These are phyloP conservation scores for Syncephalastrum sp. DNA, from an alignment of 371 early-diverging fungal genomes.

Conservation along the genomic window DNA sequence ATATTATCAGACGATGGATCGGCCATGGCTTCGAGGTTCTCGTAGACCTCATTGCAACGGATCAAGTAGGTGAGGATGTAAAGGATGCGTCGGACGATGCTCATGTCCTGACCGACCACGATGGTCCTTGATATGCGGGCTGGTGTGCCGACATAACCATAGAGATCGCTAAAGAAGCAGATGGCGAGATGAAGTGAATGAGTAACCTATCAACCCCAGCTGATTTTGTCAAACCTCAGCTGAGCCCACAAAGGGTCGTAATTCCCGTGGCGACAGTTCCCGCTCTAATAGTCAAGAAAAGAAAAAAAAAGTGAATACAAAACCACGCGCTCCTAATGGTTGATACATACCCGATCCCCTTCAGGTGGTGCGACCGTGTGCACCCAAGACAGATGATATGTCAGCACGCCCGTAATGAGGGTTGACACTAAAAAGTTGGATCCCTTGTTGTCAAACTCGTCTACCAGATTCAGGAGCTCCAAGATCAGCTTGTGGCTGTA, in stretches of 20 bases:
- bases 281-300: slow-evolving; percentile 16
- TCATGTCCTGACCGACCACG: slow-evolving; percentile 53
- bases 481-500: slow-evolving; percentile 50
- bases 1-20: slow-evolving; percentile 22
- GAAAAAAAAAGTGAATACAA: neutral
- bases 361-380: slow-evolving; percentile 61
- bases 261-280: slow-evolving; percentile 48
- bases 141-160: slow-evolving; percentile 58
- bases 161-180: slow-evolving; percentile 46
- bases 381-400: slow-evolving; percentile 66
- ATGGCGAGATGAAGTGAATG: neutral
- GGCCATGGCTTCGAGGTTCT: slow-evolving; percentile 38
- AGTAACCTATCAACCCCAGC: slow-evolving; percentile 4
- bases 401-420: slow-evolving; percentile 53
- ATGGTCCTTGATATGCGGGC: slow-evolving; percentile 58
- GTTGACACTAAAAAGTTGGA: slow-evolving; percentile 52
- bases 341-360: slow-evolving; percentile 26
- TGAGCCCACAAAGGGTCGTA: slow-evolving; percentile 74
- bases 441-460: slow-evolving; percentile 38
- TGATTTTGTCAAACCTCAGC: slow-evolving; percentile 35
- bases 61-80: slow-evolving; percentile 64
- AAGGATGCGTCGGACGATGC: slow-evolving; percentile 55
- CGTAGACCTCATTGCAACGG: slow-evolving; percentile 67
- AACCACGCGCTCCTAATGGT: neutral
- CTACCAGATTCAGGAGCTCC: slow-evolving; percentile 51